Evolutionary conservation across 106 monocot species (phyloP), one percentile per base, ranked within the genome.

Genomic region (Dioscorea zingiberensis): DNA sequence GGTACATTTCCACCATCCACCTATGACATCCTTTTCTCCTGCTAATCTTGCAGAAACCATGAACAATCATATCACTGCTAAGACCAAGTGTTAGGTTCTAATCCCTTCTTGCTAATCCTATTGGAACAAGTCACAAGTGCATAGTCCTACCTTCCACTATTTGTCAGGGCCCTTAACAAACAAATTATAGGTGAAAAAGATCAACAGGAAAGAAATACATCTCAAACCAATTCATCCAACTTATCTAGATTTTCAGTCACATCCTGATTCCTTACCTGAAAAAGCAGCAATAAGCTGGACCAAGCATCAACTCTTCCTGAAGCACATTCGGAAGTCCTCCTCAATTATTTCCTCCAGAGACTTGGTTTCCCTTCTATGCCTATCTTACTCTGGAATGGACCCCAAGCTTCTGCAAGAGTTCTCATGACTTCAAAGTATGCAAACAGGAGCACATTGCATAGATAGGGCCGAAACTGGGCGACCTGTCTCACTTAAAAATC

Each of bases 371-470:
- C n/a, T n/a, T 25, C 16, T 21, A 0, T 65, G 47, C 21, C 45
- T 59, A 27, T 66, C 46, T n/a, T n/a, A n/a, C n/a, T 66, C 59
- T 48, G 24, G 64, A 57, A 29, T 68, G 47, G 63, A 65, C n/a
- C 22, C 90, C 90, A 94, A 60, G 77, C 71, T 48, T n/a, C n/a
- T 25, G 49, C 15, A 84, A 56, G 27, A 95, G 78, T 4, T 80
- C 73, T n/a, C 18, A 47, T n/a, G 63, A 65, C 76, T 78, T 91
- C 68, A 91, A 70, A 13, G 83, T 80, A 53, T 95, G 91, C 64
- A 87, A n/a, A 56, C 60, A 95, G 67, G 10, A 95, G 64, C 28
- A 85, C 73, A 71, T 95, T 95, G 64, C 85, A 91, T 25, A 91
- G 58, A 73, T 85, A 95, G 27, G n/a, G 91, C 63, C 54, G 94